These are phyloP conservation scores for Lentinus polychrous DNA, from an alignment of 1,284 basidiomycete species.

Conservation along the genomic window DNA sequence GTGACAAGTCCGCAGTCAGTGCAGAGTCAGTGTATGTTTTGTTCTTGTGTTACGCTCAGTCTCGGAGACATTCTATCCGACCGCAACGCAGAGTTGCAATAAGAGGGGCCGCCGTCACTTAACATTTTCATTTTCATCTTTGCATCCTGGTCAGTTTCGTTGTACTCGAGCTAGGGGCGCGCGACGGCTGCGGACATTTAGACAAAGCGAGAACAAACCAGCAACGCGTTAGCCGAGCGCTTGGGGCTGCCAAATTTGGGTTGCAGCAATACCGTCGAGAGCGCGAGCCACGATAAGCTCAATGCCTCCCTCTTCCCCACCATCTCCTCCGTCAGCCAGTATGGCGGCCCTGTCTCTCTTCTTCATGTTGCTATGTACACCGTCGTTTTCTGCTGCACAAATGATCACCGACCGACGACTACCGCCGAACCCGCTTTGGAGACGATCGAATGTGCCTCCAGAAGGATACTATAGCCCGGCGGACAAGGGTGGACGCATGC, in stretches of 20 bases:
- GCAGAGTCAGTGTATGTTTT: no score
- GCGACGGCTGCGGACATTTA: not conserved
- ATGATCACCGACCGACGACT: constrained; percentile 7
- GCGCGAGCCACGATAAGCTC: not conserved
- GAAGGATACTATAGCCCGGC: constrained; percentile 40
- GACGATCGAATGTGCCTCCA: constrained; percentile 23
- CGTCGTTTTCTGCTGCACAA: constrained; percentile 15
- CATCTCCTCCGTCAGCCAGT: constrained; percentile 14
- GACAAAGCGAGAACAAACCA: not conserved
- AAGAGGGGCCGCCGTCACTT: no score
- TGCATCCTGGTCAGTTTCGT: no score
- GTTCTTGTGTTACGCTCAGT: no score
- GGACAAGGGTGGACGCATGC: constrained; percentile 35
- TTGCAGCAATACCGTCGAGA: not conserved
- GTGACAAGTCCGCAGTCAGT: no score
- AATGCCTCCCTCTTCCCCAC: constrained; percentile 5
- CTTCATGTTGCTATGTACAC: constrained; percentile 21
- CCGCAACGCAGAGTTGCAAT: no score
- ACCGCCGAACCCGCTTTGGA: constrained; percentile 18
- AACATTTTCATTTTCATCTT: no score
- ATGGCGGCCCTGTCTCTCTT: constrained; percentile 22
- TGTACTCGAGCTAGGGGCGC: not conserved
- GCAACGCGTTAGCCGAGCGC: not conserved
- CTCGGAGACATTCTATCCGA: no score
- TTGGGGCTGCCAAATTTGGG: not conserved